phyloP scores from a whole-genome alignment of 352 stramenopile species.

The Pythium brassicae region DNA sequence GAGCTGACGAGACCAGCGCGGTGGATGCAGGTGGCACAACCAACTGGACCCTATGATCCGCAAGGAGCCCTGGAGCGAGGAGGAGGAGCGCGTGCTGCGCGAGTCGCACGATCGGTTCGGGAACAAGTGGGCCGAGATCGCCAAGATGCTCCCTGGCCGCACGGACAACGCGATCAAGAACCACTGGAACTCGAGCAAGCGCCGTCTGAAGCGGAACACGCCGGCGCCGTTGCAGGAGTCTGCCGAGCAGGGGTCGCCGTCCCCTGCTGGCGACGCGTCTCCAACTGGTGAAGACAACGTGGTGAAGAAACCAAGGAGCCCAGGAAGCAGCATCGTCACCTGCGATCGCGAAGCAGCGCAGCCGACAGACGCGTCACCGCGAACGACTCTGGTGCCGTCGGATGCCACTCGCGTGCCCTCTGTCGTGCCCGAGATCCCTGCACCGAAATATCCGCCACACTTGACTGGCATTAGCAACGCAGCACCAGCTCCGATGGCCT shows the following conservation, averaged over 20 bases:
- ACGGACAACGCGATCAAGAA: conserved; percentile 98
- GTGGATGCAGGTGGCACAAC: conserved; percentile 68
- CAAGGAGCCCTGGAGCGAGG: conserved; percentile 65
- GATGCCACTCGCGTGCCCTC: too few species aligned
- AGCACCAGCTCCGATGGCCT: conserved; percentile 13
- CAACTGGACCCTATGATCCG: conserved; percentile 79
- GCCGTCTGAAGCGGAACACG: conserved; percentile 53
- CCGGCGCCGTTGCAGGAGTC: conserved; percentile 3
- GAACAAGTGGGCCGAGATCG: conserved; percentile 98
- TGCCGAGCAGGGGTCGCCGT: background rate
- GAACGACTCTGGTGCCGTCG: too few species aligned
- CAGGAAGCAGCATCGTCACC: too few species aligned
- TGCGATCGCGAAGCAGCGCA: background rate
- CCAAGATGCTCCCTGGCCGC: conserved; percentile 91
- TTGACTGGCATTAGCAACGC: background rate
- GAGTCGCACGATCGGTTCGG: conserved; percentile 82
- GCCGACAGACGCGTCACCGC: conserved; percentile 1
- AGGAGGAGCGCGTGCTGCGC: conserved; percentile 87
- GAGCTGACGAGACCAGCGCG: background rate
- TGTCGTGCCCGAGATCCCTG: too few species aligned
- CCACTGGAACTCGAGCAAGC: conserved; percentile 90
- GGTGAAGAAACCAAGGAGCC: background rate
- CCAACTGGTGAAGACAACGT: too few species aligned
- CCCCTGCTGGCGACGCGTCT: too few species aligned
- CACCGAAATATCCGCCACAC: too few species aligned